Percentiles rank a stretch among this genome's conserved stretches.
These are phyloP conservation scores for Larix kaempferi DNA, from an alignment of 75 land plant species.

Conservation along the genomic window DNA sequence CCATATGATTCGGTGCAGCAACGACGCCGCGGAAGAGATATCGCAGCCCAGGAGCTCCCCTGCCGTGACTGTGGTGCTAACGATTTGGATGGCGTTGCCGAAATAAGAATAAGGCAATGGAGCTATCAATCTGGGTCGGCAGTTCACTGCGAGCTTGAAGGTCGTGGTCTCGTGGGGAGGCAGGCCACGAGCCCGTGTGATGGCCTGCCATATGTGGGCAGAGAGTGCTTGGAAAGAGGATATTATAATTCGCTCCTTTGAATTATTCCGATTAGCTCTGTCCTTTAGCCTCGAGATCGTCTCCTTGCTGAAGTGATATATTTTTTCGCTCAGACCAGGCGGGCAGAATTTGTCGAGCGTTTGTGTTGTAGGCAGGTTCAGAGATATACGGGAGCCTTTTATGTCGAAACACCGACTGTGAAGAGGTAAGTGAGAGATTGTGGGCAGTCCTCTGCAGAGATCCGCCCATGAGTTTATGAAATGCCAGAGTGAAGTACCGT, in stretches of 20 bases:
- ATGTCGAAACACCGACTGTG: conserved; percentile 6
- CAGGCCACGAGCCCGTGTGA: conserved; percentile 52
- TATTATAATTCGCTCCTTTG: neutral
- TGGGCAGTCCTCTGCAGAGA: conserved; percentile 1
- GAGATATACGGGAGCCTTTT: neutral
- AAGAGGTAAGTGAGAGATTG: conserved; percentile 12
- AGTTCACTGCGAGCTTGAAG: conserved; percentile 66
- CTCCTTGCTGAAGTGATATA: conserved; percentile 36
- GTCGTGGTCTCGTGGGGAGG: conserved; percentile 18
- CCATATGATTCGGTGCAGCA: conserved; percentile 35
- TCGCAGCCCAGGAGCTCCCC: conserved; percentile 30
- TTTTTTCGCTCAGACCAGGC: conserved; percentile 21
- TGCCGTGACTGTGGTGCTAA: conserved; percentile 27
- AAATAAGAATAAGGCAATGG: conserved; percentile 46
- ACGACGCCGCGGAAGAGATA: conserved; percentile 25
- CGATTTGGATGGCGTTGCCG: conserved; percentile 71
- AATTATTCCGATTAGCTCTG: conserved; percentile 15
- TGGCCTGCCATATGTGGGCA: conserved; percentile 55
- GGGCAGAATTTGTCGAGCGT: neutral
- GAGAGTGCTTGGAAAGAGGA: conserved; percentile 67
- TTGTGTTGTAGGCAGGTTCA: neutral
- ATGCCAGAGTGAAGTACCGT: conserved; percentile 74
- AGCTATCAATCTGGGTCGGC: conserved; percentile 49
- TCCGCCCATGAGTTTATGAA: conserved; percentile 65
- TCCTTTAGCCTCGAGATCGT: conserved; percentile 30